Conservation (phyloP, 768 basidiomycete species). For the Termitomyces sp. region DNA sequence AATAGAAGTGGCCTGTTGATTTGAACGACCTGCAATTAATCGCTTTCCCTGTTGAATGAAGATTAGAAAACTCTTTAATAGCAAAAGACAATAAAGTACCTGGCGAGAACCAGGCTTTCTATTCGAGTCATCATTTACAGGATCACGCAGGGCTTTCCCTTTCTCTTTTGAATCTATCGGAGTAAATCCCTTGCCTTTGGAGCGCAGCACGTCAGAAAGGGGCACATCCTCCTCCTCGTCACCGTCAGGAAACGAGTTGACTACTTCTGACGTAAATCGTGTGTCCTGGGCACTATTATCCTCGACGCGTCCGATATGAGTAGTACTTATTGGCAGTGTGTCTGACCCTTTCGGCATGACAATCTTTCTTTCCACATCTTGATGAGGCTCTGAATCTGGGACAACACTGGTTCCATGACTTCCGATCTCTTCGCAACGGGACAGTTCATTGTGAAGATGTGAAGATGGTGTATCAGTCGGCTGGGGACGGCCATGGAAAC, state of each 20-base stretch:
- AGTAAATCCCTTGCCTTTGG: conserved; percentile 19
- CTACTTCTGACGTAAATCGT: background rate
- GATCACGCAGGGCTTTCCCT: background rate
- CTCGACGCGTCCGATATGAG: conserved; percentile 16
- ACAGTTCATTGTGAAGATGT: background rate
- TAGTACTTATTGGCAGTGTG: background rate
- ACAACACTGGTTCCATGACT: conserved; percentile 44
- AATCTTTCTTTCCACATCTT: conserved; percentile 18
- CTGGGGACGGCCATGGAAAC: background rate
- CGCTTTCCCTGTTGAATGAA: background rate
- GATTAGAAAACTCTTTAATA: background rate
- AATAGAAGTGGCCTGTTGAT: background rate
- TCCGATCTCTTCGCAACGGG: conserved; percentile 3
- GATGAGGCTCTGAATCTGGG: conserved; percentile 61
- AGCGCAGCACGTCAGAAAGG: conserved; percentile 25
- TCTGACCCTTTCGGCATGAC: background rate
- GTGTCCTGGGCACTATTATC: conserved; percentile 19
- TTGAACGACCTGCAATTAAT: background rate
- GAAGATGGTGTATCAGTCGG: background rate
- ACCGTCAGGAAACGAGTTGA: conserved; percentile 6
- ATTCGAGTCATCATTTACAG: background rate
- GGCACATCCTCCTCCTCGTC: conserved; percentile 44
- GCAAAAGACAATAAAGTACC: background rate
- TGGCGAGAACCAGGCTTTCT: background rate
- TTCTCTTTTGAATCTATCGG: conserved; percentile 4